Base-by-base conservation (phyloP, 345 rosid genomes). In the Bruguiera parviflora region DNA sequence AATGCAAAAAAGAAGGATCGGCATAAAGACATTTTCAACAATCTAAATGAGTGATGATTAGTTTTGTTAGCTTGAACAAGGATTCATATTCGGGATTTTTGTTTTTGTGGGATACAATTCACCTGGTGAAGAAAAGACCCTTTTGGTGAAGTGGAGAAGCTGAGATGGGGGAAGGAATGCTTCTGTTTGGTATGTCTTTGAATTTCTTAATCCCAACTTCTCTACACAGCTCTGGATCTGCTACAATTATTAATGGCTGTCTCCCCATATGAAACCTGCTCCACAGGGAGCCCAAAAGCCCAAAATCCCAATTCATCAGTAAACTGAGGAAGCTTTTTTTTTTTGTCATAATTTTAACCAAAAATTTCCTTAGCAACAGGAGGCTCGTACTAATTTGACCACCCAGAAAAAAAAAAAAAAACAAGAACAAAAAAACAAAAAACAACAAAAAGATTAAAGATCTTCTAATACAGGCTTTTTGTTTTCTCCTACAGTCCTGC, bases 231-330 rank as follows among this genome's bases (percentile, higher is more conserved):
- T 88, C 95, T 65, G 97, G 78, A 67, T 88, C 95, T 52, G 96
- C 97, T 24, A 91, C 68, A 10, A 94, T 88, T 70, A 94, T 84
- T 63, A 94, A 75, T 37, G 98, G 96, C 56, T 94, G 98, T 59
- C 98, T 89, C 22, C 97, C 98, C 98, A 94, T 88, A 73, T 94
- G 98, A 83, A 94, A 94, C 86, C 98, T 94, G 85, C 51, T 24
- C 47, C 71, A 75, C 8, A 47, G 21, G 27, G 55, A 67, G 16
- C 46, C 27, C 13, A 58, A 56, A 19, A 18, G 18, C 22, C 68
- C 19, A 24, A 53, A 8, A 57, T 39, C 18, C 35, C 66, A 18
- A 37, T 56, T 58, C 28, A 28, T 57, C 37, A 58, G 33, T 24
- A 20, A 22, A 31, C 22, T 3, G 25, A n/a, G 8, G 13, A 22